Evolutionary conservation across 1,284 basidiomycete genomes (phyloP).

Genomic region (Abortiporus biennis): DNA sequence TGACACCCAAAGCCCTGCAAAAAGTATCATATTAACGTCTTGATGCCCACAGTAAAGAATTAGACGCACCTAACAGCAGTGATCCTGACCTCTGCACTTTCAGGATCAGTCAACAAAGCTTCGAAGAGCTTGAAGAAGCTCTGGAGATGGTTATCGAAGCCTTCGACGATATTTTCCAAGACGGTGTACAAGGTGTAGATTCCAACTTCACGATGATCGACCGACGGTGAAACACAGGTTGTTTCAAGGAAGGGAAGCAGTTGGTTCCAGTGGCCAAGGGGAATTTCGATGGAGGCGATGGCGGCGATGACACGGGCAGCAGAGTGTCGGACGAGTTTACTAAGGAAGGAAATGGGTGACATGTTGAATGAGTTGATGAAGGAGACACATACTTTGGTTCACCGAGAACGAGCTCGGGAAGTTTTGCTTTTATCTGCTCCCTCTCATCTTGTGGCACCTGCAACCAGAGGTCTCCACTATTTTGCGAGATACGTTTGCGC

Average conservation of each 20-base stretch:
- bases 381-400: constrained; percentile 66
- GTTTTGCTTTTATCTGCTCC: constrained; percentile 79
- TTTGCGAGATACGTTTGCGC: constrained; percentile 84
- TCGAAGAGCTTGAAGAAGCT: constrained; percentile 83
- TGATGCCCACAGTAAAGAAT: constrained; percentile 1
- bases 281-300: constrained; percentile 88
- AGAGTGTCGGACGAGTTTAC: constrained; percentile 84
- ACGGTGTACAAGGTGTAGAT: constrained; percentile 90
- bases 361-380: constrained; percentile 7
- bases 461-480: constrained; percentile 83
- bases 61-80: constrained; percentile 75
- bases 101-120: constrained; percentile 77
- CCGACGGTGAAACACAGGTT: constrained; percentile 66
- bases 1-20: constrained; percentile 77
- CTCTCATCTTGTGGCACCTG: constrained; percentile 68
- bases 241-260: constrained; percentile 88
- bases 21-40: constrained; percentile 9
- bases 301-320: constrained; percentile 91
- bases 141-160: constrained; percentile 74
- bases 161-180: constrained; percentile 89
- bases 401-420: constrained; percentile 75
- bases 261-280: constrained; percentile 77
- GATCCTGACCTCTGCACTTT: constrained; percentile 87
- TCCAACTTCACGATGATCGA: constrained; percentile 85
- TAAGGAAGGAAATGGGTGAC: constrained; percentile 24